These are phyloP conservation scores for Ophiosphaerella korrae DNA, from an alignment of 2,329 filamentous ascomycete species.

Conservation along the genomic window DNA sequence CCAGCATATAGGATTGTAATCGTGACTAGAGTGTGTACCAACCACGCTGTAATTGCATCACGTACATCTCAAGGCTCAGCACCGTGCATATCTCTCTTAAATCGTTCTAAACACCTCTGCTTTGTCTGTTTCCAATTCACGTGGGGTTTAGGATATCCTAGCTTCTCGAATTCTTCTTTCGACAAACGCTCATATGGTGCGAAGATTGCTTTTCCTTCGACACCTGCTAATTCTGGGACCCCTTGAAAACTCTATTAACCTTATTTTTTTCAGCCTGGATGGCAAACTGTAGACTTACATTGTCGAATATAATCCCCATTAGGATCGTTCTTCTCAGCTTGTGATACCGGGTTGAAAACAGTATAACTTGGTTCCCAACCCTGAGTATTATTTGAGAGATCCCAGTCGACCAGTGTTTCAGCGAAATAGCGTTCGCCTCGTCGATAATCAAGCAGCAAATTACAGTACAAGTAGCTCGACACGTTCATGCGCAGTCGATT, in stretches of 20 bases:
- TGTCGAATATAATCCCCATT: slow-evolving; percentile 47
- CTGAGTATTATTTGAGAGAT: slow-evolving; percentile 58
- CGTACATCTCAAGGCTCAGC: slow-evolving; percentile 16
- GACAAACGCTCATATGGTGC: slow-evolving; percentile 52
- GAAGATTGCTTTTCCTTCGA: slow-evolving; percentile 56
- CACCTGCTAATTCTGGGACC: slow-evolving; percentile 46
- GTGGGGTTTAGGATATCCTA: slow-evolving; percentile 54
- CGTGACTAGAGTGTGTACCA: too few relatives aligned
- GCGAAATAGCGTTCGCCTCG: slow-evolving; percentile 58
- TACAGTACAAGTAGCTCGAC: slow-evolving; percentile 54
- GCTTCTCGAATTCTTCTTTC: slow-evolving; percentile 55
- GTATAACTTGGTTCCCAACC: slow-evolving; percentile 59
- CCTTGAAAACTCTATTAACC: slow-evolving; percentile 7
- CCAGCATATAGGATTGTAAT: too few relatives aligned
- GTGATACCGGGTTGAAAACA: slow-evolving; percentile 51
- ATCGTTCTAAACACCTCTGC: slow-evolving; percentile 50
- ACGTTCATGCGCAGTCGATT: slow-evolving; percentile 59
- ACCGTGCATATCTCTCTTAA: slow-evolving; percentile 52
- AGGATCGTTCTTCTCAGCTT: slow-evolving; percentile 47
- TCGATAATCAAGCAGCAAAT: slow-evolving; percentile 57
- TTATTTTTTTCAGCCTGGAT: too few relatives aligned
- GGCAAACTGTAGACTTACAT: slow-evolving; percentile 20
- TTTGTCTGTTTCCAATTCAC: slow-evolving; percentile 53
- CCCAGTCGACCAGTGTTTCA: slow-evolving; percentile 55
- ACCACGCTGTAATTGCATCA: too few relatives aligned